Conservation (phyloP, 2,329 filamentous ascomycete species). For the Paraphoma sp. region DNA sequence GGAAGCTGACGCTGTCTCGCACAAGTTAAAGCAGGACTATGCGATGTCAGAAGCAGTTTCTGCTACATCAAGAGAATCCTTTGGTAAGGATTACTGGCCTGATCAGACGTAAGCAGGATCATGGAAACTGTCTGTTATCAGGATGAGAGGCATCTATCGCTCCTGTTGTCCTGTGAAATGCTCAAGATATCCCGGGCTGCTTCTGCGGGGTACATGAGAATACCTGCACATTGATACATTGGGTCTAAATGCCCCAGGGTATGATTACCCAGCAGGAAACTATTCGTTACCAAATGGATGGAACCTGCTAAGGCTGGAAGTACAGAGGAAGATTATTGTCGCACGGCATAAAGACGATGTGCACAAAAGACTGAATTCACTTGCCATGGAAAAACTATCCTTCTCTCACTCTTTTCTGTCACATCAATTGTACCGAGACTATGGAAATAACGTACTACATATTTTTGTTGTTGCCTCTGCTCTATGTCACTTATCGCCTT, state of each 20-base stretch:
- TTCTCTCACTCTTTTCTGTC: neutral
- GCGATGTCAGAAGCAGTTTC: no score
- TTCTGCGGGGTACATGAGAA: neutral
- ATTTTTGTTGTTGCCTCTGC: neutral
- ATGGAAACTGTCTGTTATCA: no score
- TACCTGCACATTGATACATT: neutral
- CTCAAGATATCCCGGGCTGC: neutral
- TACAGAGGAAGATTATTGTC: neutral
- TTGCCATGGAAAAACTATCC: no score
- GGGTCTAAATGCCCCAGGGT: neutral
- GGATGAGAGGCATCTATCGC: no score
- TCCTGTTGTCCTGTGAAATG: neutral
- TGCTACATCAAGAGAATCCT: no score
- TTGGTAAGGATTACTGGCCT: no score
- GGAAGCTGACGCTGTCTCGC: no score
- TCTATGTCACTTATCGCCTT: slow-evolving; percentile 1
- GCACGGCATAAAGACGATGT: neutral
- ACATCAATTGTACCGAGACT: neutral
- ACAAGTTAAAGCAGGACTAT: no score
- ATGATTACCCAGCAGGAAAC: neutral
- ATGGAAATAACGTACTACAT: neutral
- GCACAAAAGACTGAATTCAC: neutral
- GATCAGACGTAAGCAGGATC: no score
- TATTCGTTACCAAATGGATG: neutral
- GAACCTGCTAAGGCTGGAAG: neutral